Evolutionary conservation across 371 early-diverging fungal species (phyloP).

Genomic region (Funneliformis caledonium): DNA sequence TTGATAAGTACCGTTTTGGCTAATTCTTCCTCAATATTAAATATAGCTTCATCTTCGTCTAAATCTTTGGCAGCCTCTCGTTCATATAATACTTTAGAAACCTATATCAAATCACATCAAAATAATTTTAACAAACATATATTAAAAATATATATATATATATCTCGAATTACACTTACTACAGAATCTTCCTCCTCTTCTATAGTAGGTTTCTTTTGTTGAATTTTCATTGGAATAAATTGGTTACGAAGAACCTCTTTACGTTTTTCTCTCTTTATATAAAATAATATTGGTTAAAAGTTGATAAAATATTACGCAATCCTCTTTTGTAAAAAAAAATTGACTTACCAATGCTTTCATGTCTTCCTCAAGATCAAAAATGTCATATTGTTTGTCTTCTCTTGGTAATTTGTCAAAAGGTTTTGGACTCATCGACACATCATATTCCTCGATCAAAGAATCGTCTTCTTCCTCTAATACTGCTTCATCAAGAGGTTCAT

Average conservation of each 20-base stretch:
- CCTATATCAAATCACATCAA: constrained; percentile 47
- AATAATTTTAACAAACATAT: constrained; percentile 26
- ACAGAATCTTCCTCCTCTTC: constrained; percentile 44
- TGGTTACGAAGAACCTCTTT: constrained; percentile 60
- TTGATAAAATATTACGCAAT: not conserved
- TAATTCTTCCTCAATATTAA: constrained; percentile 78
- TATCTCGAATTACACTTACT: not conserved
- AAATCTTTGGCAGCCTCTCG: constrained; percentile 69
- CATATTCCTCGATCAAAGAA: constrained; percentile 53
- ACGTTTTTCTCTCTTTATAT: constrained; percentile 59
- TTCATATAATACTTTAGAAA: constrained; percentile 44
- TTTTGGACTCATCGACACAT: constrained; percentile 70
- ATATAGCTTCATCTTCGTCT: constrained; percentile 81
- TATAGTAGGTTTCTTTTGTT: constrained; percentile 38
- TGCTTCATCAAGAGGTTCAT: constrained; percentile 47
- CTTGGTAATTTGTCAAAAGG: constrained; percentile 53
- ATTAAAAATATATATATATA: not conserved
- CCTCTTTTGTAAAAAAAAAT: not conserved
- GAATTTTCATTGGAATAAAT: constrained; percentile 58
- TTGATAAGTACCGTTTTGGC: constrained; percentile 16
- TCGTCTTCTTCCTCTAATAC: constrained; percentile 39
- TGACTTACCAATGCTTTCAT: constrained; percentile 60
- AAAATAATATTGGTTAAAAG: not conserved
- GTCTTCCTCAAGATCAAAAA: constrained; percentile 70
- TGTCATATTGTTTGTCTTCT: constrained; percentile 61